These are phyloP conservation scores for Discostella stelligeroides DNA, from an alignment of 108 stramenopile species.

Conservation along the genomic window DNA sequence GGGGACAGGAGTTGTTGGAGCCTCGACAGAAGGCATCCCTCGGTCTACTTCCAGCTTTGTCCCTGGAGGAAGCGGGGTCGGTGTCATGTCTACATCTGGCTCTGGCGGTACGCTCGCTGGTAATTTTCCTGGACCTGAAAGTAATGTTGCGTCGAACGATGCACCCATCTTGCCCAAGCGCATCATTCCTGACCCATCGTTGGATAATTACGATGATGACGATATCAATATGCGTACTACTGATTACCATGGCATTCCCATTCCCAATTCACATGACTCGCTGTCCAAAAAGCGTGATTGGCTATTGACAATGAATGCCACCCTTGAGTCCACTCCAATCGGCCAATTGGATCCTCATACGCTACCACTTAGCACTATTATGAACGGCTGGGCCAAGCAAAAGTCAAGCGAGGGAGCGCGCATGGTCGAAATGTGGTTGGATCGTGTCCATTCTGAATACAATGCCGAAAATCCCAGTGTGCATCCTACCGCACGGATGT, in stretches of 20 bases:
- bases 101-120: neutral
- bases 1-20: neutral
- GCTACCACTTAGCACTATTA: slow-evolving; percentile 71
- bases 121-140: too few species aligned
- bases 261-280: slow-evolving; percentile 51
- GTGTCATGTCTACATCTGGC: slow-evolving; percentile 1
- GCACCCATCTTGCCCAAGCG: slow-evolving; percentile 47
- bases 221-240: slow-evolving; percentile 3
- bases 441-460: slow-evolving; percentile 68
- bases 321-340: slow-evolving; percentile 63
- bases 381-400: slow-evolving; percentile 90
- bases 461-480: slow-evolving; percentile 68
- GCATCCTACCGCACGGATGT: slow-evolving; percentile 76
- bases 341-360: slow-evolving; percentile 73
- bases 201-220: slow-evolving; percentile 23
- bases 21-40: neutral
- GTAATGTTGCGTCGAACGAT: slow-evolving; percentile 11
- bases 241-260: slow-evolving; percentile 41
- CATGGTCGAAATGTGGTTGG: slow-evolving; percentile 85
- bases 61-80: neutral
- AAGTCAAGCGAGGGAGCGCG: slow-evolving; percentile 75
- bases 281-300: slow-evolving; percentile 76
- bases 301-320: slow-evolving; percentile 82
- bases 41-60: neutral
- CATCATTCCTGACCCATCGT: slow-evolving; percentile 32